These are phyloP conservation scores for Amoebophrya sp. DNA, from an alignment of 169 alveolate genomes.

Conservation along the genomic window DNA sequence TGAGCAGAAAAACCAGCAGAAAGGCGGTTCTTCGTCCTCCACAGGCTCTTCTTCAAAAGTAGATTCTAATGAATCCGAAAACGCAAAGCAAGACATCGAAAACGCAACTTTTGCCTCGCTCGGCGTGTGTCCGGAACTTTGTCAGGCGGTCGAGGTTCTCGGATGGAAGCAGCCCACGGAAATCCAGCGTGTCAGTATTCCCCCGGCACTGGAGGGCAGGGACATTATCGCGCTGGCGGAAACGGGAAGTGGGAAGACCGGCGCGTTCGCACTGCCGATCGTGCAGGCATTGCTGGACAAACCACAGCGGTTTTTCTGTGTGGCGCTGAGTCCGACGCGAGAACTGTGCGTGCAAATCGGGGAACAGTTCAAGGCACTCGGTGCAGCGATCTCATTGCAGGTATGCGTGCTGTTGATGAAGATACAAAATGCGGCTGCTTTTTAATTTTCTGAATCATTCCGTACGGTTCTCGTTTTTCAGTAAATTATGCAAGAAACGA, in stretches of 20 bases:
- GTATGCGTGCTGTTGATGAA: too few species aligned
- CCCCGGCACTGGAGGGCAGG: constrained; percentile 78
- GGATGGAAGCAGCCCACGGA: constrained; percentile 89
- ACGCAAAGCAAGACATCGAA: too few species aligned
- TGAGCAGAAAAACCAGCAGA: too few species aligned
- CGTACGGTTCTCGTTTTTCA: too few species aligned
- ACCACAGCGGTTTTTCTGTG: constrained; percentile 47
- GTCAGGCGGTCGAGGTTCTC: constrained; percentile 77
- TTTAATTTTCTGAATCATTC: too few species aligned
- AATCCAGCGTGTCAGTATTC: constrained; percentile 82
- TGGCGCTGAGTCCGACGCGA: constrained; percentile 85
- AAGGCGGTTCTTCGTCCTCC: too few species aligned
- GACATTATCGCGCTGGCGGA: constrained; percentile 98
- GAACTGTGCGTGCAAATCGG: constrained; percentile 96
- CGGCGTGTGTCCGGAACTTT: constrained; percentile 89
- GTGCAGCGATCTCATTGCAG: constrained; percentile 79
- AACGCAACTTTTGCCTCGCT: constrained; percentile 75
- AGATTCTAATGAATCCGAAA: too few species aligned
- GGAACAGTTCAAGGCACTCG: constrained; percentile 89
- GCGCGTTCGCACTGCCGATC: constrained; percentile 91
- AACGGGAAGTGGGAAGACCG: constrained; percentile 94
- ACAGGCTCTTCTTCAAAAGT: too few species aligned
- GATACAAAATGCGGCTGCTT: too few species aligned
- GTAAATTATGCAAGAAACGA: too few species aligned
- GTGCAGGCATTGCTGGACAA: constrained; percentile 77